These are phyloP conservation scores for Aspergillus oerlinghausenensis DNA, from an alignment of 2,329 filamentous ascomycete species.

Conservation along the genomic window DNA sequence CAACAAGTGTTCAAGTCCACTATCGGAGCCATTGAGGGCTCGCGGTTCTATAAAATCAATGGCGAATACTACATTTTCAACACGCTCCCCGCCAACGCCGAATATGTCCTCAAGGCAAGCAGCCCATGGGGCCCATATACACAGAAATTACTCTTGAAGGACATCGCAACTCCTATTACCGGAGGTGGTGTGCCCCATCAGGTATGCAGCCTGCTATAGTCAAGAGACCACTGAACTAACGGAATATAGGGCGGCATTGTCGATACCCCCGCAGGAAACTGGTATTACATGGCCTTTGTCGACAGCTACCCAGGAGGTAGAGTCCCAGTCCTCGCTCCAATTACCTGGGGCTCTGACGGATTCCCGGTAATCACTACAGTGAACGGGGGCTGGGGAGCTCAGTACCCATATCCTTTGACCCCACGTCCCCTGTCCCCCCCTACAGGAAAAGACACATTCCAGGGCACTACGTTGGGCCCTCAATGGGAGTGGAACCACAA, in stretches of 20 bases:
- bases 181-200: conserved; percentile 50
- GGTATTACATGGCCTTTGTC: conserved; percentile 58
- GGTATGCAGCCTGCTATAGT: background rate
- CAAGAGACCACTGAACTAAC: background rate
- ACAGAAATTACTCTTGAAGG: conserved; percentile 38
- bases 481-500: conserved; percentile 63
- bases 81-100: conserved; percentile 43
- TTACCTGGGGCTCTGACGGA: conserved; percentile 50
- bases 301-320: conserved; percentile 54
- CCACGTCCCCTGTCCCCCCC: conserved; percentile 22
- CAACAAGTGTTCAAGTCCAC: conserved; percentile 43
- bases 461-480: conserved; percentile 37
- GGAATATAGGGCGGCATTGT: conserved; percentile 47
- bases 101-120: conserved; percentile 50
- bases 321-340: conserved; percentile 54
- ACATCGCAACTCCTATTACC: conserved; percentile 42
- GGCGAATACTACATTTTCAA: conserved; percentile 54
- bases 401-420: conserved; percentile 28
- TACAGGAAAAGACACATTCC: conserved; percentile 46
- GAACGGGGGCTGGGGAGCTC: conserved; percentile 46
- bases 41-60: conserved; percentile 55
- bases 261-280: conserved; percentile 48
- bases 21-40: conserved; percentile 46
- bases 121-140: conserved; percentile 52
- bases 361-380: conserved; percentile 45